Percentiles rank a stretch among this genome's conserved stretches.
Evolutionary conservation across 2,329 filamentous ascomycete genomes (phyloP).

Genomic region (Colletotrichum australisinense): DNA sequence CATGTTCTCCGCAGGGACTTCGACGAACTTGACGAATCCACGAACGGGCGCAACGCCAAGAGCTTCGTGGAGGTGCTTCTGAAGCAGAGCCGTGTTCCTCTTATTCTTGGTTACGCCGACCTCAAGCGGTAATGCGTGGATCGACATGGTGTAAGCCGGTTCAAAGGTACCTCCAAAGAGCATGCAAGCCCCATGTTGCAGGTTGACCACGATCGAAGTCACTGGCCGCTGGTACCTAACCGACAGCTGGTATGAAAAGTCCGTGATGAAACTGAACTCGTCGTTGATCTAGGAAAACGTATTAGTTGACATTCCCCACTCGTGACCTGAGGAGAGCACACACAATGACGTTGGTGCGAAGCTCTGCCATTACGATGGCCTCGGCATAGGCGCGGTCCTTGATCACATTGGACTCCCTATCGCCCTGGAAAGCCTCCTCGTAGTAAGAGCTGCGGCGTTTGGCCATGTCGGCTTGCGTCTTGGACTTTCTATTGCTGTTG

Average conservation of each 20-base stretch:
- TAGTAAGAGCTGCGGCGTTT: slow-evolving; percentile 57
- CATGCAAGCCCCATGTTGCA: slow-evolving; percentile 82
- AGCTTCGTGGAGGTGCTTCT: slow-evolving; percentile 78
- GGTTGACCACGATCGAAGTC: slow-evolving; percentile 77
- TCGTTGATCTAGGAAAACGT: slow-evolving; percentile 70
- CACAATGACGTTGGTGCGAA: slow-evolving; percentile 74
- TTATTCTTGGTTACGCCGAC: slow-evolving; percentile 82
- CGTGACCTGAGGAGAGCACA: slow-evolving; percentile 39
- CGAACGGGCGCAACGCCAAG: slow-evolving; percentile 74
- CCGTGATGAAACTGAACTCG: slow-evolving; percentile 79
- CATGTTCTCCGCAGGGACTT: slow-evolving; percentile 77
- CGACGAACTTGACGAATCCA: slow-evolving; percentile 79
- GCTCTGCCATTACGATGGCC: slow-evolving; percentile 71
- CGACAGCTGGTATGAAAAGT: slow-evolving; percentile 79
- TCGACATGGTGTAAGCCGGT: slow-evolving; percentile 81
- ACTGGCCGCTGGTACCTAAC: slow-evolving; percentile 80
- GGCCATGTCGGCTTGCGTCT: slow-evolving; percentile 45
- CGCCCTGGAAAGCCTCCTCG: slow-evolving; percentile 55
- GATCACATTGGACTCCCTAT: slow-evolving; percentile 45
- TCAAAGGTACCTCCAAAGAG: slow-evolving; percentile 81
- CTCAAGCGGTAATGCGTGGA: slow-evolving; percentile 76
- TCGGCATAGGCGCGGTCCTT: slow-evolving; percentile 63
- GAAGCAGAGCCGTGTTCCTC: slow-evolving; percentile 81
- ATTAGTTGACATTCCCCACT: slow-evolving; percentile 10
- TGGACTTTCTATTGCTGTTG: slow-evolving; percentile 43